Percentiles rank a stretch among this genome's conserved stretches.
phyloP scores from a whole-genome alignment of 768 basidiomycete genomes.

The Hericium erinaceus region DNA sequence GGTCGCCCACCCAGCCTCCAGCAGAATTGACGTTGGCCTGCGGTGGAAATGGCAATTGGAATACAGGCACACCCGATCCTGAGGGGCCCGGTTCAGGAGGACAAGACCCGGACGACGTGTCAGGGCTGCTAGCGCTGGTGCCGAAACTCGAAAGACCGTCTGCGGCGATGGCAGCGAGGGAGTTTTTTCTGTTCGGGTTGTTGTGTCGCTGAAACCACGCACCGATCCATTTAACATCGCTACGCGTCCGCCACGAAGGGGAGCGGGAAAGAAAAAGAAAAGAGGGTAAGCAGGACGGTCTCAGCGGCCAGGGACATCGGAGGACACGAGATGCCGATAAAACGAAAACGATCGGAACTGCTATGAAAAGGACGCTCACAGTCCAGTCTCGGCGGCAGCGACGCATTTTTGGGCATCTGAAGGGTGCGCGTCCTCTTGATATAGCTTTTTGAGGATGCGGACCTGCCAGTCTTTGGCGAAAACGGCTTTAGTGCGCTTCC shows the following conservation, averaged over 20 bases:
- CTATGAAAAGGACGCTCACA: conserved; percentile 4
- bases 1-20: no score
- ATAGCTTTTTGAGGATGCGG: background rate
- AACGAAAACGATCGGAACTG: background rate
- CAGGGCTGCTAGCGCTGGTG: no score
- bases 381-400: conserved; percentile 8
- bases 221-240: conserved; percentile 9
- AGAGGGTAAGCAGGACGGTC: no score
- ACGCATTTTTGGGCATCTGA: conserved; percentile 6
- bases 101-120: no score
- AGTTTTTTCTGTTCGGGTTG: background rate
- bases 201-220: background rate
- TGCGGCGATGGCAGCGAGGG: background rate
- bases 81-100: no score
- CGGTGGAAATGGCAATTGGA: no score
- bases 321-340: no score
- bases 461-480: background rate
- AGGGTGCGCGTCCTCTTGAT: conserved; percentile 1
- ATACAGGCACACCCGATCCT: no score
- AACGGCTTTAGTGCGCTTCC: background rate
- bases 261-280: no score
- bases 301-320: no score
- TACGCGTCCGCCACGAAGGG: background rate
- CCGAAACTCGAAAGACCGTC: no score
- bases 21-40: no score